Evolutionary conservation across 768 basidiomycete genomes (phyloP).

Genomic region (Panaeolus cyanescens): DNA sequence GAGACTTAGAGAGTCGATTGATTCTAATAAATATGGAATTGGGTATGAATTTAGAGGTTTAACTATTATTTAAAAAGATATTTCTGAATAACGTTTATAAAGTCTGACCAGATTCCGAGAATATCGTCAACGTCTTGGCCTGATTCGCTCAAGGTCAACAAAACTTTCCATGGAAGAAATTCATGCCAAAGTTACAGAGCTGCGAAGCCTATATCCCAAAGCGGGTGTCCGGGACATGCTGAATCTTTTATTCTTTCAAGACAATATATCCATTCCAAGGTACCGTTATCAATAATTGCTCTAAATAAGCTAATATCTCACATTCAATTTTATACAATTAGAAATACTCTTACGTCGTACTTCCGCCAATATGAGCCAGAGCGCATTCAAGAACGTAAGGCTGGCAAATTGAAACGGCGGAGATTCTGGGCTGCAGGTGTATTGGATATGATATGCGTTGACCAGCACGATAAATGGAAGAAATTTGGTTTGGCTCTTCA

Average conservation of each 20-base stretch:
- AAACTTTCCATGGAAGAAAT: constrained; percentile 24
- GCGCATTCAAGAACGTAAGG: constrained; percentile 3
- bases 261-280: constrained; percentile 23
- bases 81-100: background rate
- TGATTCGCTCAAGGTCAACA: constrained; percentile 17
- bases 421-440: constrained; percentile 38
- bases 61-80: background rate
- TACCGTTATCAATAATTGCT: constrained; percentile 9
- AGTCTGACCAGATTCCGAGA: constrained; percentile 15
- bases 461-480: constrained; percentile 48
- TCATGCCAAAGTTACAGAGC: constrained; percentile 10
- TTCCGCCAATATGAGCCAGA: constrained; percentile 19
- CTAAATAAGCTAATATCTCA: background rate
- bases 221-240: constrained; percentile 27
- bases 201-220: constrained; percentile 23
- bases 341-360: background rate
- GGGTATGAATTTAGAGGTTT: constrained; percentile 13
- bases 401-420: constrained; percentile 7
- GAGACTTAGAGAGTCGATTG: constrained; percentile 20
- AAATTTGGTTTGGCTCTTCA: constrained; percentile 34
- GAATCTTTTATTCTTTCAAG: constrained; percentile 21
- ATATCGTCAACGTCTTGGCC: constrained; percentile 18
- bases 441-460: constrained; percentile 34
- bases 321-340: background rate
- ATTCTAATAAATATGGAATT: constrained; percentile 21